Percentiles rank a stretch among this genome's conserved stretches.
These are phyloP conservation scores for Colletotrichum noveboracense DNA, from an alignment of 2,329 filamentous ascomycete genomes.

Conservation along the genomic window DNA sequence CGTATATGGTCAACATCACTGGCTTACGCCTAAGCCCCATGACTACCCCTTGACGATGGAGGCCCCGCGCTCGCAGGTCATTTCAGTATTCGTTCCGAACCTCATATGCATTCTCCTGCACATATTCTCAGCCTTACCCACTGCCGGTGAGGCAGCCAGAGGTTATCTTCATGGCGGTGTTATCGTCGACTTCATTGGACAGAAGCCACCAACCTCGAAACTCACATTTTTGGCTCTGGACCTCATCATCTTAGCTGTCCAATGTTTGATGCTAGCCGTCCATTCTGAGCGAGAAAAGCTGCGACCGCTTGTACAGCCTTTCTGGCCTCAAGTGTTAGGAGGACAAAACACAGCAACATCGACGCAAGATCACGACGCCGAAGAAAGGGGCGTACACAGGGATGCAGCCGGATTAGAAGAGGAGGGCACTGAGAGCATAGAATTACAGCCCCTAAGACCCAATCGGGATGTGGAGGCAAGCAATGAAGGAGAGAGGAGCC, in stretches of 20 bases:
- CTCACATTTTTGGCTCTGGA: conserved; percentile 62
- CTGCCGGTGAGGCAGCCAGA: conserved; percentile 64
- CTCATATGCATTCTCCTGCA: conserved; percentile 66
- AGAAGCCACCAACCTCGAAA: conserved; percentile 64
- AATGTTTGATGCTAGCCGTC: conserved; percentile 69
- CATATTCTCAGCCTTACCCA: conserved; percentile 57
- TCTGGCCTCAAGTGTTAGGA: conserved; percentile 1
- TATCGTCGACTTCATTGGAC: conserved; percentile 71
- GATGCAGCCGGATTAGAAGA: conserved; percentile 38
- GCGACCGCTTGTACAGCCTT: conserved; percentile 39
- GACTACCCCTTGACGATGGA: conserved; percentile 60
- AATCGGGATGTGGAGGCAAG: conserved; percentile 2
- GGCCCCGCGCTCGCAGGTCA: conserved; percentile 61
- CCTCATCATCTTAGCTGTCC: conserved; percentile 58
- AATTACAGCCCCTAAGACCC: conserved; percentile 42
- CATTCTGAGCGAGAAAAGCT: conserved; percentile 65
- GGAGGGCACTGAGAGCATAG: conserved; percentile 49
- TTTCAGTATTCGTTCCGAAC: conserved; percentile 64
- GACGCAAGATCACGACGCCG: conserved; percentile 58
- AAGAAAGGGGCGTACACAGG: conserved; percentile 58
- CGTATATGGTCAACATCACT: conserved; percentile 64
- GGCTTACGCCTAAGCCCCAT: conserved; percentile 67
- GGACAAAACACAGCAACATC: background rate
- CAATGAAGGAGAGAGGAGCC: background rate
- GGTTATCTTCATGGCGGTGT: conserved; percentile 73